Evolutionary conservation across 257 asterid genomes (phyloP).

Genomic region (Vinca minor): DNA sequence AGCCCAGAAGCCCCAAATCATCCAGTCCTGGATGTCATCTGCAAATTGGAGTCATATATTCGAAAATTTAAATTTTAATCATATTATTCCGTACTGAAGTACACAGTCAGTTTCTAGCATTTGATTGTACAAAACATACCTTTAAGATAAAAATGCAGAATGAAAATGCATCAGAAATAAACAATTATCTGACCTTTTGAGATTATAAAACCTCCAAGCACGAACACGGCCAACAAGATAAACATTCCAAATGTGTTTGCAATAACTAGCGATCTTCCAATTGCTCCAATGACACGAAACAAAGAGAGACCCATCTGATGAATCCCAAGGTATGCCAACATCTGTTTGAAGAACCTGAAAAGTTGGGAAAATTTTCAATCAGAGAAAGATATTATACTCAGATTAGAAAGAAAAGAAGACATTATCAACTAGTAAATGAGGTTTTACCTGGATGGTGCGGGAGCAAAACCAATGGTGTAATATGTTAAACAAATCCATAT

Average conservation of each 20-base stretch:
- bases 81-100: background rate
- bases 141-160: no score
- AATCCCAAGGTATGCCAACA: conserved; percentile 57
- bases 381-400: background rate
- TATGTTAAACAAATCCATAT: conserved; percentile 68
- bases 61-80: background rate
- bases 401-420: background rate
- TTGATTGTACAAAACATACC: no score
- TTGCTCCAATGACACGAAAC: conserved; percentile 68
- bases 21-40: conserved; percentile 71
- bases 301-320: conserved; percentile 76
- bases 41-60: background rate
- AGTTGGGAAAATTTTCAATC: background rate
- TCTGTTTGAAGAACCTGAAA: conserved; percentile 60
- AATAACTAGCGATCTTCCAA: conserved; percentile 61
- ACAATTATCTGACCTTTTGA: conserved; percentile 34
- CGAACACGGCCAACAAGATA: conserved; percentile 49
- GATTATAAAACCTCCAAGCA: conserved; percentile 68
- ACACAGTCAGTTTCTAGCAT: background rate
- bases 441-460: conserved; percentile 53
- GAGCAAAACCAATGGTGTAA: conserved; percentile 80
- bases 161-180: background rate
- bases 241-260: conserved; percentile 68
- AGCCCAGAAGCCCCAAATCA: conserved; percentile 82
- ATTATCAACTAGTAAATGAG: background rate